Conservation (phyloP, 768 basidiomycete species). For the Pleurotus ostreatus region DNA sequence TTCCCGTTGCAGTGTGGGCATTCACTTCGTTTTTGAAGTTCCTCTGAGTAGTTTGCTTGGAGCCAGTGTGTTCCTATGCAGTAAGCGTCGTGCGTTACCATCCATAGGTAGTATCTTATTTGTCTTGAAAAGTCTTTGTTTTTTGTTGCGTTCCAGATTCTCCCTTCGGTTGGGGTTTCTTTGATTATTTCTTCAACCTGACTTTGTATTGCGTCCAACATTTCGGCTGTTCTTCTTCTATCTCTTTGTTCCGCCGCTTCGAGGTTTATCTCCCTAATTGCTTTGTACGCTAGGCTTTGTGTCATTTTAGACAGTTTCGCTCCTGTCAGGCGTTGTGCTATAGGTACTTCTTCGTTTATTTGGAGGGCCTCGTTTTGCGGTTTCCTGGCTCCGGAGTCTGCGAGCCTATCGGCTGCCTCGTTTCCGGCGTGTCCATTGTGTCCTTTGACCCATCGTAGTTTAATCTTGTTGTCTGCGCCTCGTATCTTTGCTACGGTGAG, state of each 20-base stretch:
- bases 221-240: background rate
- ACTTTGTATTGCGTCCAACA: conserved; percentile 3
- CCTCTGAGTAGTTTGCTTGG: conserved; percentile 4
- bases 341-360: background rate
- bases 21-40: conserved; percentile 7
- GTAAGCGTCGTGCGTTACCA: conserved; percentile 17
- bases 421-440: conserved; percentile 15
- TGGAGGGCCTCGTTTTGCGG: background rate
- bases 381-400: conserved; percentile 13
- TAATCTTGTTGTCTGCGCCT: conserved; percentile 10
- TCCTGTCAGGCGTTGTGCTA: background rate
- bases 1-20: conserved; percentile 14
- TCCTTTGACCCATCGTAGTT: conserved; percentile 22
- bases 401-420: conserved; percentile 18
- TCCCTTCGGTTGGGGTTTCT: background rate
- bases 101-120: conserved; percentile 18
- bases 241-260: background rate
- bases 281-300: conserved; percentile 14
- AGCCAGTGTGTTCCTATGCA: conserved; percentile 22
- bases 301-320: conserved; percentile 15
- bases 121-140: background rate
- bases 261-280: conserved; percentile 2
- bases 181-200: background rate
- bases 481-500: conserved; percentile 9
- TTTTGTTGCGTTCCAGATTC: conserved; percentile 10